Evolutionary conservation across 768 basidiomycete genomes (phyloP).

Genomic region (Tulasnella sp.): DNA sequence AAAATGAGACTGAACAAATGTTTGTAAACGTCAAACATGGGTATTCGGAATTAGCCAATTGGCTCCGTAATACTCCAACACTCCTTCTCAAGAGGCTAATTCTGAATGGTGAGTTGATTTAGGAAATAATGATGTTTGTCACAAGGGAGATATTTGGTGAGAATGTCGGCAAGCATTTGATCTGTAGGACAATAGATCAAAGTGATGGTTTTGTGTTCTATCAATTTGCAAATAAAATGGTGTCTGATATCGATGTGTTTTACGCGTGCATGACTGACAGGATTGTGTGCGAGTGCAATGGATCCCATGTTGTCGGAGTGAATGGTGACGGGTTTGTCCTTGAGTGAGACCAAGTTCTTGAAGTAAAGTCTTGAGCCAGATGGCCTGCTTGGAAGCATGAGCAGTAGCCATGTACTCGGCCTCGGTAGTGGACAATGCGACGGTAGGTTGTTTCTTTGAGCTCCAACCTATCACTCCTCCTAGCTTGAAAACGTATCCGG

Average conservation of each 20-base stretch:
- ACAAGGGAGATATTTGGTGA: conserved; percentile 5
- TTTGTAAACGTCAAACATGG: too few relatives aligned
- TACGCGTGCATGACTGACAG: conserved; percentile 19
- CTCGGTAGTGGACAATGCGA: conserved; percentile 17
- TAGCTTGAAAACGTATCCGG: neutral
- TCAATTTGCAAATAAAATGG: neutral
- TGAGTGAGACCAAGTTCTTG: conserved; percentile 9
- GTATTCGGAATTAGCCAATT: too few relatives aligned
- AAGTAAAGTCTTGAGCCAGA: conserved; percentile 13
- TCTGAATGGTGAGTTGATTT: too few relatives aligned
- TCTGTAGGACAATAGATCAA: neutral
- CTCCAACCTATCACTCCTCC: conserved; percentile 12
- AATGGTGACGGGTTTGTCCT: conserved; percentile 15
- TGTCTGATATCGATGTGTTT: conserved; percentile 18
- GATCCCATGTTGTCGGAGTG: conserved; percentile 17
- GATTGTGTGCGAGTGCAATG: conserved; percentile 17
- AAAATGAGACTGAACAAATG: too few relatives aligned
- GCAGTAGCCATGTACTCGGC: conserved; percentile 20
- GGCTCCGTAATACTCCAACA: too few relatives aligned
- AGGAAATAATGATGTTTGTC: neutral
- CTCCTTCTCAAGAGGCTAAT: too few relatives aligned
- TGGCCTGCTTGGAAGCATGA: conserved; percentile 17
- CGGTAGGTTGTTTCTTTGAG: conserved; percentile 10
- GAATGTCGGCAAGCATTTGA: conserved; percentile 7
- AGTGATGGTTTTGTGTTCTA: neutral